A percentile compares a stretch with the other conserved stretches of the same genome.
These are phyloP conservation scores for Brassica nigra DNA, from an alignment of 345 rosid genomes.

Conservation along the genomic window DNA sequence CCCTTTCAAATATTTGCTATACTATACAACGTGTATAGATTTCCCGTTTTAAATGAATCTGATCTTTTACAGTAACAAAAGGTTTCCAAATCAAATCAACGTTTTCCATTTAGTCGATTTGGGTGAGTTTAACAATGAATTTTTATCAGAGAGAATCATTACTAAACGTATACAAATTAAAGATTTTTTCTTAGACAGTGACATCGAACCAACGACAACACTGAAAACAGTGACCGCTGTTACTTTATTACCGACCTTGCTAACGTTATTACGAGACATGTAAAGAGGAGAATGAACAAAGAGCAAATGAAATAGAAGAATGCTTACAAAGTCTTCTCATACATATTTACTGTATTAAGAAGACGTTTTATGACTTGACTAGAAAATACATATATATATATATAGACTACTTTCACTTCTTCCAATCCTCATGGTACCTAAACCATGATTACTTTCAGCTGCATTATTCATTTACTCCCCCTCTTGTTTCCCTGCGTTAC, in stretches of 20 bases:
- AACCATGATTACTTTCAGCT: constrained; percentile 36
- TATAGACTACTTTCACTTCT: constrained; percentile 16
- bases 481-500: constrained; percentile 15
- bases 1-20: not conserved
- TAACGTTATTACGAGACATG: constrained; percentile 26
- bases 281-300: constrained; percentile 19
- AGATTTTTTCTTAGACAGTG: not conserved
- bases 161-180: not conserved
- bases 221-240: not conserved
- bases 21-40: not conserved
- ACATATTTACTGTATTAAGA: constrained; percentile 29
- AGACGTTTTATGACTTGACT: constrained; percentile 12
- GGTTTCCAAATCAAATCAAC: not conserved
- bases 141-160: no score
- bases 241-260: constrained; percentile 21
- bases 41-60: not conserved
- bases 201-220: constrained; percentile 12
- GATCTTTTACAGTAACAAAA: not conserved
- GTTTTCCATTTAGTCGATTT: not conserved
- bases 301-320: constrained; percentile 19
- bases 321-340: constrained; percentile 19
- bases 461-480: constrained; percentile 7
- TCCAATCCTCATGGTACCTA: constrained; percentile 39
- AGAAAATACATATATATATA: constrained; percentile 6
- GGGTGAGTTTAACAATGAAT: no score